phyloP scores from a whole-genome alignment of 2,329 filamentous ascomycete species.

The Aspergillus pseudoglaucus region DNA sequence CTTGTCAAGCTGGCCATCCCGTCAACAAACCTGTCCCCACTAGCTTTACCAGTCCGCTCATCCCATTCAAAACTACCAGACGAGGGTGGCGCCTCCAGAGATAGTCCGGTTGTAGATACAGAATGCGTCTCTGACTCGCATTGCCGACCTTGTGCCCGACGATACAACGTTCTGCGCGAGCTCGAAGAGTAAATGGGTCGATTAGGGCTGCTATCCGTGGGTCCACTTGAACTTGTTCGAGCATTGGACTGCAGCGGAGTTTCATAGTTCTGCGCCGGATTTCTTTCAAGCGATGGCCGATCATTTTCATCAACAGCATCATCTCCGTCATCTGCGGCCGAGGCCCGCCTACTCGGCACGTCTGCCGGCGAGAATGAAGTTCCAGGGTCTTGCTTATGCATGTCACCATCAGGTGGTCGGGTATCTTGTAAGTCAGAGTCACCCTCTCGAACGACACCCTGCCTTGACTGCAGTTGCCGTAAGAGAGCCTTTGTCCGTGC shows the following conservation, averaged over 20 bases:
- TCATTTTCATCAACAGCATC: not conserved
- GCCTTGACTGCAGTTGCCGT: conserved; percentile 1
- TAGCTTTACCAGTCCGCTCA: conserved; percentile 8
- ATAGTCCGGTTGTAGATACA: not conserved
- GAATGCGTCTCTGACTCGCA: not conserved
- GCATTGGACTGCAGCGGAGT: not conserved
- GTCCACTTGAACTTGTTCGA: not conserved
- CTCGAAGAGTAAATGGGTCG: not conserved
- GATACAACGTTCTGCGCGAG: not conserved
- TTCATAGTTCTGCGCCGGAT: not conserved
- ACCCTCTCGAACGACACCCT: not conserved
- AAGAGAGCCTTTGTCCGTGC: conserved; percentile 19
- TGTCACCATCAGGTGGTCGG: not conserved
- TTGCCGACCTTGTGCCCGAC: not conserved
- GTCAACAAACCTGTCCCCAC: conserved; percentile 8
- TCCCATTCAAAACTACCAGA: conserved; percentile 12
- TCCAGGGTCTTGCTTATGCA: not conserved
- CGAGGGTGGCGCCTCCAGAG: conserved; percentile 27
- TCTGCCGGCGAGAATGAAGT: not conserved
- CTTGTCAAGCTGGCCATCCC: conserved; percentile 14
- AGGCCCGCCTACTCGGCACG: too few relatives aligned
- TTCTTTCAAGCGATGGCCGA: not conserved
- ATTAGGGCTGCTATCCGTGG: not conserved
- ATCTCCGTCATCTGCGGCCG: not conserved
- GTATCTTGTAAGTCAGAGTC: not conserved